These are phyloP conservation scores for Cyamopsis tetragonoloba DNA, from an alignment of 306 rosid genomes.

Conservation along the genomic window DNA sequence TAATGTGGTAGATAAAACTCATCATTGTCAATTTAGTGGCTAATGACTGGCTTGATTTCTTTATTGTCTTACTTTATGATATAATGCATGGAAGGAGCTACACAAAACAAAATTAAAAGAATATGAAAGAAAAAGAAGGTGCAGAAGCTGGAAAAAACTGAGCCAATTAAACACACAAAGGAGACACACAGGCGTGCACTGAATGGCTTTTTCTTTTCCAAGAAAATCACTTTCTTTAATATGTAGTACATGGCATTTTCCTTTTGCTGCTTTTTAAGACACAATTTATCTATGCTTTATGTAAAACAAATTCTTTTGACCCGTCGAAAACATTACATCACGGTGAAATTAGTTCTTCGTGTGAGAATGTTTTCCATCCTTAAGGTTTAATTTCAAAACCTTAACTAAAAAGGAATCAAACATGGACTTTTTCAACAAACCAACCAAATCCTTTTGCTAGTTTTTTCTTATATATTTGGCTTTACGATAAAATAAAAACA, in stretches of 20 bases:
- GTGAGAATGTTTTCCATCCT: too few relatives aligned
- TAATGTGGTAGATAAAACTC: constrained; percentile 9
- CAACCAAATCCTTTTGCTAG: too few relatives aligned
- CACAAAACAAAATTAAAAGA: constrained; percentile 6
- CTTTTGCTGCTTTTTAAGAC: not conserved
- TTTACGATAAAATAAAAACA: too few relatives aligned
- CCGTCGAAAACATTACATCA: too few relatives aligned
- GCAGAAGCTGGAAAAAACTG: not conserved
- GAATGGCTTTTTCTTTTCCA: not conserved
- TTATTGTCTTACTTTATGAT: not conserved
- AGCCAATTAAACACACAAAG: not conserved
- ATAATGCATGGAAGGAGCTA: not conserved
- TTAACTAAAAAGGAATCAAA: too few relatives aligned
- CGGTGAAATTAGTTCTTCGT: too few relatives aligned
- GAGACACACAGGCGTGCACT: not conserved
- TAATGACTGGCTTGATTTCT: not conserved
- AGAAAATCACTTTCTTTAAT: not conserved
- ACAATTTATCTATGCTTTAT: too few relatives aligned
- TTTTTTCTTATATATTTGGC: too few relatives aligned
- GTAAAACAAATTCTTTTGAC: too few relatives aligned
- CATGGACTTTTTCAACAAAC: too few relatives aligned
- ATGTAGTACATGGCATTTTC: not conserved
- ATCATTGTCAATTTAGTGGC: constrained; percentile 22
- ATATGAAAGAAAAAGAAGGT: not conserved
- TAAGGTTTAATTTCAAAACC: too few relatives aligned